phyloP scores from a whole-genome alignment of 352 stramenopile genomes.

The Plasmopara muralis region DNA sequence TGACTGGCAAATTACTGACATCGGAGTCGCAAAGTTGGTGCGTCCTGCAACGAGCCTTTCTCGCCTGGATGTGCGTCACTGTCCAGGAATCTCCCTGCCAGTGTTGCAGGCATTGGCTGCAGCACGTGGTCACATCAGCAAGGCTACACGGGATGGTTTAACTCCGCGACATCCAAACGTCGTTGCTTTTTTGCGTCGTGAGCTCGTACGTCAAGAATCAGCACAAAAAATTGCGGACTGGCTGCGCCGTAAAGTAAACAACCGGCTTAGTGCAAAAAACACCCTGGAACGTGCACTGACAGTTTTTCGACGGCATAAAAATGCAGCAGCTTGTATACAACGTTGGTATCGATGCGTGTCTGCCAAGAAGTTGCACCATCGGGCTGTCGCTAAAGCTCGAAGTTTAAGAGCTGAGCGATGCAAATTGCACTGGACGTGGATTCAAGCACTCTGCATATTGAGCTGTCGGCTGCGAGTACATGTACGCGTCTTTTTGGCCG shows the following conservation, averaged over 20 bases:
- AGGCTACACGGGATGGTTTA: slow-evolving; percentile 35
- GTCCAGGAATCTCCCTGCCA: slow-evolving; percentile 48
- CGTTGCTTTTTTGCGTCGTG: slow-evolving; percentile 34
- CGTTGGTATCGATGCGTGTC: slow-evolving; percentile 36
- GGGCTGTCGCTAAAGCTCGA: slow-evolving; percentile 20
- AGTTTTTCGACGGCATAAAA: slow-evolving; percentile 38
- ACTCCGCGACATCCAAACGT: slow-evolving; percentile 45
- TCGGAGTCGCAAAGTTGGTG: slow-evolving; percentile 25
- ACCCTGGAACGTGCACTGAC: slow-evolving; percentile 39
- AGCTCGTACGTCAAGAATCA: slow-evolving; percentile 23
- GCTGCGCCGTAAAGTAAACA: slow-evolving; percentile 25
- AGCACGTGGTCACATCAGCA: slow-evolving; percentile 27
- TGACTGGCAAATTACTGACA: slow-evolving; percentile 69
- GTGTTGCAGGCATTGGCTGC: slow-evolving; percentile 32
- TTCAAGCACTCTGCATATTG: slow-evolving; percentile 29
- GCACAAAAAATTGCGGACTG: slow-evolving; percentile 41
- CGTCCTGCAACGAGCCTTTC: slow-evolving; percentile 25
- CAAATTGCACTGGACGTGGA: slow-evolving; percentile 21
- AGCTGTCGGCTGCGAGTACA: slow-evolving; percentile 27
- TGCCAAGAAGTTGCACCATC: slow-evolving; percentile 15
- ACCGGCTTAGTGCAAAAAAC: slow-evolving; percentile 29
- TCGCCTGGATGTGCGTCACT: slow-evolving; percentile 52
- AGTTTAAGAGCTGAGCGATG: slow-evolving; percentile 22
- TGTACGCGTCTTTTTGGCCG: slow-evolving; percentile 27
- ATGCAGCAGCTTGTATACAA: slow-evolving; percentile 43